Conservation (phyloP, 192 early-diverging fungal genomes). For the Backusella tarrabulga region DNA sequence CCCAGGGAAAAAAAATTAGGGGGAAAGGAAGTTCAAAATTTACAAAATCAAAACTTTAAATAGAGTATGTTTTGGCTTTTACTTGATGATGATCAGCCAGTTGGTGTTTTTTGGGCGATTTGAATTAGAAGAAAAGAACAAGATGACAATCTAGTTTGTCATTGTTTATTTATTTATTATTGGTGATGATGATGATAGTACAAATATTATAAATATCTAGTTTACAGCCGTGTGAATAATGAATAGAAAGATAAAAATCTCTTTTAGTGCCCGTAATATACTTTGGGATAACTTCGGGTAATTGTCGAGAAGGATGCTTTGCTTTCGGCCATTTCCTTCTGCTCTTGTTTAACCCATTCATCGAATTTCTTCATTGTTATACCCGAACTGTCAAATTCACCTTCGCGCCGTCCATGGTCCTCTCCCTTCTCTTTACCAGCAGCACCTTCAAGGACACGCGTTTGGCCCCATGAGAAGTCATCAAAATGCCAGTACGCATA, state of each 20-base stretch:
- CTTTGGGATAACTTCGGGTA: slow-evolving; percentile 16
- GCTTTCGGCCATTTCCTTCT: slow-evolving; percentile 15
- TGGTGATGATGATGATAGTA: background rate
- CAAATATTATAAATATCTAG: background rate
- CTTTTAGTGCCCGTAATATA: slow-evolving; percentile 30
- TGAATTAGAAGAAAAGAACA: background rate
- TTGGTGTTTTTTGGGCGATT: background rate
- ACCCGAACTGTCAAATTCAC: slow-evolving; percentile 73
- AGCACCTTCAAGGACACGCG: slow-evolving; percentile 59
- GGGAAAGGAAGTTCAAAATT: background rate
- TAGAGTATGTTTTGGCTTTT: too few species aligned
- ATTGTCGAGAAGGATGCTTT: slow-evolving; percentile 5
- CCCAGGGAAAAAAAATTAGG: background rate
- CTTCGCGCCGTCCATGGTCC: slow-evolving; percentile 63
- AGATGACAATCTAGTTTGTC: too few species aligned
- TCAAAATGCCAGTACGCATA: slow-evolving; percentile 90
- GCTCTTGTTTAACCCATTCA: slow-evolving; percentile 50
- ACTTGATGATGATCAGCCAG: too few species aligned
- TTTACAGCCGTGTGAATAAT: background rate
- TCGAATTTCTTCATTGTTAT: slow-evolving; percentile 75
- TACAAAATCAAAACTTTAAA: background rate
- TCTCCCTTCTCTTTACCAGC: slow-evolving; percentile 55
- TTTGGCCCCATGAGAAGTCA: slow-evolving; percentile 86
- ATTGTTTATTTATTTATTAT: background rate
- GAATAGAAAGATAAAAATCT: background rate